Percentiles rank a stretch among this genome's conserved stretches.
Evolutionary conservation across 352 stramenopile species (phyloP).

Genomic region (Globisporangium spinosum): DNA sequence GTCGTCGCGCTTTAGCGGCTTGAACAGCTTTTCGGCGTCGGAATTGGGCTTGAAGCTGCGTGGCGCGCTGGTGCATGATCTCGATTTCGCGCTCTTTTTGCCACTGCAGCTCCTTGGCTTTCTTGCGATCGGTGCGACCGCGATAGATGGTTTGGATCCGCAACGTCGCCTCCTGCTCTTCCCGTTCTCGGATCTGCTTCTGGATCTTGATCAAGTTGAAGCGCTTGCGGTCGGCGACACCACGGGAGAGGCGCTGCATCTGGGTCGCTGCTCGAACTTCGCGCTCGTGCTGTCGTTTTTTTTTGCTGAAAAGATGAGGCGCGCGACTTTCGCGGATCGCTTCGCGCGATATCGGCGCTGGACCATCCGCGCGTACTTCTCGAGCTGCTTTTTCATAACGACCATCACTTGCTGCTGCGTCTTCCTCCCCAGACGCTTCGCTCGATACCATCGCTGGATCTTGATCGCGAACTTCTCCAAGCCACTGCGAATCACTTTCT

Average conservation of each 20-base stretch:
- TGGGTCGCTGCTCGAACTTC: slow-evolving; percentile 40
- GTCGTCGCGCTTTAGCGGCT: slow-evolving; percentile 26
- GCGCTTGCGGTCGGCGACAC: slow-evolving; percentile 29
- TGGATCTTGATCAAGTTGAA: slow-evolving; percentile 33
- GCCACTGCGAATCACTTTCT: slow-evolving; percentile 40
- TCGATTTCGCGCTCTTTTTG: slow-evolving; percentile 32
- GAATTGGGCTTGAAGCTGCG: slow-evolving; percentile 51
- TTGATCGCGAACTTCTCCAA: slow-evolving; percentile 48
- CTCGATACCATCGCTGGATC: slow-evolving; percentile 70
- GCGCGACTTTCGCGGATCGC: slow-evolving; percentile 37
- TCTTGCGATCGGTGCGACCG: slow-evolving; percentile 40
- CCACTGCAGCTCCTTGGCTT: slow-evolving; percentile 31
- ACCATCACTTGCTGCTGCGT: slow-evolving; percentile 32
- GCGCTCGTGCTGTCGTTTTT: slow-evolving; percentile 31
- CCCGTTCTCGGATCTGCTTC: slow-evolving; percentile 24
- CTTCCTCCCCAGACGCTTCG: slow-evolving; percentile 29
- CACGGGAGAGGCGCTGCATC: slow-evolving; percentile 58
- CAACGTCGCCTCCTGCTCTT: slow-evolving; percentile 40
- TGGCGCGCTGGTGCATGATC: slow-evolving; percentile 32
- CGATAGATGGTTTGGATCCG: slow-evolving; percentile 62
- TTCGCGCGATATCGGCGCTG: slow-evolving; percentile 61
- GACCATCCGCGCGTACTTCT: slow-evolving; percentile 40
- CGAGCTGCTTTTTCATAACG: slow-evolving; percentile 41
- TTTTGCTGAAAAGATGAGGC: slow-evolving; percentile 27
- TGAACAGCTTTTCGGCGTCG: slow-evolving; percentile 36